A percentile compares a stretch with the other conserved stretches of the same genome.
Evolutionary conservation across 352 stramenopile genomes (phyloP).

Genomic region (Paralagenidium karlingii): DNA sequence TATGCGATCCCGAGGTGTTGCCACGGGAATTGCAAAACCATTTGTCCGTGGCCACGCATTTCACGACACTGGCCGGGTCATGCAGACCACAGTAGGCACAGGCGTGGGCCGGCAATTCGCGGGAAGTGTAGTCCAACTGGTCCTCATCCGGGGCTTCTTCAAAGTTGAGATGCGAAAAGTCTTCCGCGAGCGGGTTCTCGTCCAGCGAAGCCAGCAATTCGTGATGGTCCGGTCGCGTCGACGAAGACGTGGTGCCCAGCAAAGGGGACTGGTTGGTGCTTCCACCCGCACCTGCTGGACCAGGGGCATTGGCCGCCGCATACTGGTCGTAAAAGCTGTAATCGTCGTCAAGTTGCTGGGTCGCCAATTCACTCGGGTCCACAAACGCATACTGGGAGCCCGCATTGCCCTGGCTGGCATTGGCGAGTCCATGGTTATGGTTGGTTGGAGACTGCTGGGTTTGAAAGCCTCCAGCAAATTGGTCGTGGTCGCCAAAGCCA

Average conservation of each 20-base stretch:
- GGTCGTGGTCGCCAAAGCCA: too few relatives aligned
- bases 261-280: slow-evolving; percentile 1
- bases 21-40: slow-evolving; percentile 98
- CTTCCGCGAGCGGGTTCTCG: slow-evolving; percentile 17
- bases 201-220: slow-evolving; percentile 29
- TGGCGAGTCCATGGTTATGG: too few relatives aligned
- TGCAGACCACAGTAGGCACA: slow-evolving; percentile 97
- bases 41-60: slow-evolving; percentile 93
- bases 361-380: slow-evolving; percentile 27
- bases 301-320: slow-evolving; percentile 8
- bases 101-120: slow-evolving; percentile 81
- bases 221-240: neutral
- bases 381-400: slow-evolving; percentile 58
- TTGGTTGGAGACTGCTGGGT: too few relatives aligned
- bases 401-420: too few relatives aligned
- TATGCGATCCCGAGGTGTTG: slow-evolving; percentile 91
- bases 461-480: too few relatives aligned
- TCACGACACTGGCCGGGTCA: slow-evolving; percentile 92
- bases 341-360: slow-evolving; percentile 14
- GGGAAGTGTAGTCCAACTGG: slow-evolving; percentile 44
- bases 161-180: slow-evolving; percentile 56
- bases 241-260: slow-evolving; percentile 5
- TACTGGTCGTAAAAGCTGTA: slow-evolving; percentile 65
- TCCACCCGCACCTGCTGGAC: neutral
- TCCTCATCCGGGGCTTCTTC: slow-evolving; percentile 65